Evolutionary conservation across 73 alveolate species (phyloP), one percentile per base, ranked within the genome.

Genomic region (Symbiodinium natans): DNA sequence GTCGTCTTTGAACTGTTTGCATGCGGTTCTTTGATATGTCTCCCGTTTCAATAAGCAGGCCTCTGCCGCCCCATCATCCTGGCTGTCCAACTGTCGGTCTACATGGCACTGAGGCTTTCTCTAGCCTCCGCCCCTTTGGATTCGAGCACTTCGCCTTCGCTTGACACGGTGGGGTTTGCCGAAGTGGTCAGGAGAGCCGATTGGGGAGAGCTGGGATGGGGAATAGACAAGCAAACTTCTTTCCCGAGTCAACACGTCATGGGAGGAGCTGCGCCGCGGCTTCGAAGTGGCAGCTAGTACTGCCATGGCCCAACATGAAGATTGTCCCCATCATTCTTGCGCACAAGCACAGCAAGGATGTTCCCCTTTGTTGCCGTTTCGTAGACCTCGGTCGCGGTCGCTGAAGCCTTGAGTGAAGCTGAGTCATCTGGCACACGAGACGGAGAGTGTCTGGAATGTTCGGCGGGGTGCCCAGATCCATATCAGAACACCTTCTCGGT

Each of bases 221-320:
- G 10, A 52, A 8, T 52, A 52, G 71, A 52, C 71, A 52, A n/a
- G n/a, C n/a, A n/a, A n/a, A n/a, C n/a, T n/a, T n/a, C n/a, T n/a
- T n/a, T n/a, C n/a, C n/a, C n/a, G n/a, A n/a, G n/a, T n/a, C n/a
- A n/a, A n/a, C n/a, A n/a, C n/a, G n/a, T n/a, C n/a, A 29, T 74
- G 42, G 25, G 11, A 74, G 84, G 84, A 74, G 84, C 84, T 74
- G 84, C 41, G 84, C 42, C 25, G 84, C 10, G 41, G 84, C 84
- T 34, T n/a, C n/a, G n/a, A 13, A 74, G 42, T 74, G 84, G 84
- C 43, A 33, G 84, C 84, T 11, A 13, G 84, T 13, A 13, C 42
- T 74, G 84, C 84, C 42, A 13, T 4, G 42, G 27, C 40, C 84
- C 42, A 23, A 34, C 25, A 33, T 6, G 59, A 46, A 46, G 59